Conservation (phyloP, 1,139 yeast genomes). For the Trichomonascaceae sp. region DNA sequence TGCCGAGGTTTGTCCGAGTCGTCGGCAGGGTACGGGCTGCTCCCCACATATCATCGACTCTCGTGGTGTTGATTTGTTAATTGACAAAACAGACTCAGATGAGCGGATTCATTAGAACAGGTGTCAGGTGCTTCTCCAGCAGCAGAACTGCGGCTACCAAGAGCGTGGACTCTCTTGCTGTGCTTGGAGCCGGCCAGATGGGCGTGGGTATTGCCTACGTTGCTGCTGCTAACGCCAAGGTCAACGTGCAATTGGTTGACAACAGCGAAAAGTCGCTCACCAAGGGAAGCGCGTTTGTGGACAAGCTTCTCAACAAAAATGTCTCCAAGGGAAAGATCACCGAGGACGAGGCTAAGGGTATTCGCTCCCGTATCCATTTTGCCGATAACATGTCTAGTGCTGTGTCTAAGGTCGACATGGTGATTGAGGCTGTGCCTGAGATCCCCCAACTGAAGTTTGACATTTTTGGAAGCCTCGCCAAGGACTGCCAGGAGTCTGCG, state of each 20-base stretch:
- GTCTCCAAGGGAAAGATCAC: slow-evolving; percentile 26
- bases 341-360: slow-evolving; percentile 21
- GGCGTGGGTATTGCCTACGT: slow-evolving; percentile 32
- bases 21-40: too few relatives aligned
- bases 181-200: slow-evolving; percentile 31
- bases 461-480: slow-evolving; percentile 27
- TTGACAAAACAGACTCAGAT: too few relatives aligned
- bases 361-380: slow-evolving; percentile 19
- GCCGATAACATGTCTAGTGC: slow-evolving; percentile 19
- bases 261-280: slow-evolving; percentile 22
- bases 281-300: slow-evolving; percentile 24
- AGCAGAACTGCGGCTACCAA: too few relatives aligned
- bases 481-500: slow-evolving; percentile 19
- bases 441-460: slow-evolving; percentile 25
- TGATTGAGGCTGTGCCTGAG: slow-evolving; percentile 35
- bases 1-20: too few relatives aligned
- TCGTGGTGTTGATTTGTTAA: too few relatives aligned
- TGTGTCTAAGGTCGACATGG: slow-evolving; percentile 24
- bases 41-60: too few relatives aligned
- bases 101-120: too few relatives aligned
- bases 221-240: slow-evolving; percentile 29
- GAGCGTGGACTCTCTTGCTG: slow-evolving; percentile 18
- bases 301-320: slow-evolving; percentile 27
- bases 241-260: slow-evolving; percentile 27
- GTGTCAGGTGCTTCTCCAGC: too few relatives aligned